Conservation (phyloP, 768 basidiomycete species). For the Punctularia strigosozonata region DNA sequence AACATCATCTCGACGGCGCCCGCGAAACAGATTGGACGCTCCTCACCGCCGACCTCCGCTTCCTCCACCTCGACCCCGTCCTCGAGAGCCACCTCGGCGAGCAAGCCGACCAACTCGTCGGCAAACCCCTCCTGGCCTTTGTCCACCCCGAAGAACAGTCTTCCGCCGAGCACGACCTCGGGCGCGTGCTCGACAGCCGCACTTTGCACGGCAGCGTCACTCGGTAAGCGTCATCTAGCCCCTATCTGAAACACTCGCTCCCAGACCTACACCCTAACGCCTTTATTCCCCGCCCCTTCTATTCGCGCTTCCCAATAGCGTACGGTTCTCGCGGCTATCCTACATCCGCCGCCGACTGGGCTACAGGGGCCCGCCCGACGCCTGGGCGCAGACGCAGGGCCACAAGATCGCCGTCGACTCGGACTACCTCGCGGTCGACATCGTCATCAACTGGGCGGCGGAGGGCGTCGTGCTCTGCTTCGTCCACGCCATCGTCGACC, state of each 20-base stretch:
- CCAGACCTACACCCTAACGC: not conserved
- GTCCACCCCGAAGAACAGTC: conserved; percentile 79
- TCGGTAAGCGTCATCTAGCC: conserved; percentile 29
- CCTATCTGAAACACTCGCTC: not conserved
- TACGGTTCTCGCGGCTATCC: conserved; percentile 69
- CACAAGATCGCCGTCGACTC: conserved; percentile 60
- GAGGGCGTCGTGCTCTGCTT: conserved; percentile 83
- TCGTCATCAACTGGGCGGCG: conserved; percentile 84
- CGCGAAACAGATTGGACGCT: conserved; percentile 81
- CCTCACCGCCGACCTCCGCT: conserved; percentile 61
- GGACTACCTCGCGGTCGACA: conserved; percentile 78
- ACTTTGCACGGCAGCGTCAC: conserved; percentile 80
- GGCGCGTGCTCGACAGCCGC: conserved; percentile 58
- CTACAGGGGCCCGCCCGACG: conserved; percentile 37
- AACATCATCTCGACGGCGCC: conserved; percentile 9
- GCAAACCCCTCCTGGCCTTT: conserved; percentile 60
- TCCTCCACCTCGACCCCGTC: conserved; percentile 79
- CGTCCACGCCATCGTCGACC: conserved; percentile 73
- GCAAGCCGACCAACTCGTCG: conserved; percentile 58
- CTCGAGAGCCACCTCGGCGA: conserved; percentile 59
- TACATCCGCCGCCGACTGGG: conserved; percentile 66
- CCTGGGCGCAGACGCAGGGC: conserved; percentile 50
- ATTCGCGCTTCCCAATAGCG: conserved; percentile 30
- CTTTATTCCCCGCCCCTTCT: conserved; percentile 10
- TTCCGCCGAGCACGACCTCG: conserved; percentile 63